phyloP scores from a whole-genome alignment of 2,329 filamentous ascomycete species.

The Hypoxylon sp. region DNA sequence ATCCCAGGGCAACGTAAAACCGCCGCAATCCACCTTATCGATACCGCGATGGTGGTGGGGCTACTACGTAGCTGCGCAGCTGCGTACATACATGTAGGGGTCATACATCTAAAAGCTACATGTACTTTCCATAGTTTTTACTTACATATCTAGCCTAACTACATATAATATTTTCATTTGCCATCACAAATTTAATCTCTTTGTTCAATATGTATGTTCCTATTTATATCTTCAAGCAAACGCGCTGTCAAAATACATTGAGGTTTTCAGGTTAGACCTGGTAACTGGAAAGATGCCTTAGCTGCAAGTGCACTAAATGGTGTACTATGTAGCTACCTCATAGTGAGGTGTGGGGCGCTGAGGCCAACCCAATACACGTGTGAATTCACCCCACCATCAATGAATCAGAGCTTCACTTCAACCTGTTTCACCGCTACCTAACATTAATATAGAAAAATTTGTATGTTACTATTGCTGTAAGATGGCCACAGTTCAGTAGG shows the following conservation, averaged over 20 bases:
- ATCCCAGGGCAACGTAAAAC: constrained; percentile 32
- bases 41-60: background rate
- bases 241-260: too few species aligned
- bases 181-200: background rate
- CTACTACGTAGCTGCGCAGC: background rate
- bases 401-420: constrained; percentile 31
- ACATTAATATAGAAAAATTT: constrained; percentile 17
- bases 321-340: background rate
- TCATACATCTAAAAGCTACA: background rate
- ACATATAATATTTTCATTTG: background rate
- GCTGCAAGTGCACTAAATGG: background rate
- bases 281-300: background rate
- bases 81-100: background rate
- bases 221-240: background rate
- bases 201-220: background rate
- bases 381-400: constrained; percentile 41
- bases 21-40: constrained; percentile 8
- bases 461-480: constrained; percentile 40
- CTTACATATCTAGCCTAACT: background rate
- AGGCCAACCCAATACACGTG: constrained; percentile 25
- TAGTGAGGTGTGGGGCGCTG: constrained; percentile 27
- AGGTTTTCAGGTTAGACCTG: background rate
- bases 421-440: constrained; percentile 34
- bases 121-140: background rate
- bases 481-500: constrained; percentile 66